These are phyloP conservation scores for Pleoardoris graminearum DNA, from an alignment of 2,329 filamentous ascomycete species.

Conservation along the genomic window DNA sequence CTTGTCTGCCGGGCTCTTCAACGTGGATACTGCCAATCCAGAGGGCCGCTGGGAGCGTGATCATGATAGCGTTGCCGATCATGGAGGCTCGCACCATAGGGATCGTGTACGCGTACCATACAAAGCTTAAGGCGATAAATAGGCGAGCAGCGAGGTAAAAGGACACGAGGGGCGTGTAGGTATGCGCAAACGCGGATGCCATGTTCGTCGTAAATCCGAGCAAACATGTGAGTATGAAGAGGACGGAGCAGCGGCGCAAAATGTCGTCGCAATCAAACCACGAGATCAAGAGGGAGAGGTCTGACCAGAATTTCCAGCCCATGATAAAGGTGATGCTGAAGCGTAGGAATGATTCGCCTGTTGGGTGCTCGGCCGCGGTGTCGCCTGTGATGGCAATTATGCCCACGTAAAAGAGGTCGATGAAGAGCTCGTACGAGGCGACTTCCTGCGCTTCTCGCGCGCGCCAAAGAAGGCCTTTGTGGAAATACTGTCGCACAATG, in stretches of 20 bases:
- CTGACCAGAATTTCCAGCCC: constrained; percentile 67
- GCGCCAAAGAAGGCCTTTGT: constrained; percentile 66
- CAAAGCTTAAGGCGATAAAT: constrained; percentile 56
- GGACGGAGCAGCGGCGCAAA: constrained; percentile 59
- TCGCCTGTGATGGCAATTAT: constrained; percentile 68
- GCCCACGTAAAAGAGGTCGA: constrained; percentile 66
- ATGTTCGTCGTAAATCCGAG: constrained; percentile 68
- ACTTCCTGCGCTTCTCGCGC: constrained; percentile 63
- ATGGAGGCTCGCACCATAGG: constrained; percentile 63
- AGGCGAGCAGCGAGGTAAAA: constrained; percentile 64
- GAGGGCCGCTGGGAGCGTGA: constrained; percentile 55
- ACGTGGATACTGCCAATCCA: constrained; percentile 66
- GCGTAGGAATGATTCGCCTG: constrained; percentile 59
- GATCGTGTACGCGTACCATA: constrained; percentile 53
- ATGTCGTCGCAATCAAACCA: constrained; percentile 68
- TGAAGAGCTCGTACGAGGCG: constrained; percentile 66
- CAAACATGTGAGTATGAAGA: constrained; percentile 65
- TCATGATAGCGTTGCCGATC: constrained; percentile 52
- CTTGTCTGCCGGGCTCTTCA: constrained; percentile 58
- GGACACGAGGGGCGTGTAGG: constrained; percentile 61
- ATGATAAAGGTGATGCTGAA: constrained; percentile 66
- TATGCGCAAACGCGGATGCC: constrained; percentile 56
- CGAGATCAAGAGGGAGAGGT: constrained; percentile 59
- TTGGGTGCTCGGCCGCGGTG: constrained; percentile 60
- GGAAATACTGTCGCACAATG: constrained; percentile 66